Evolutionary conservation across 202 grass and related monocot species (phyloP), one percentile per base, ranked within the genome.

Genomic region (Cymbopogon flexuosus): DNA sequence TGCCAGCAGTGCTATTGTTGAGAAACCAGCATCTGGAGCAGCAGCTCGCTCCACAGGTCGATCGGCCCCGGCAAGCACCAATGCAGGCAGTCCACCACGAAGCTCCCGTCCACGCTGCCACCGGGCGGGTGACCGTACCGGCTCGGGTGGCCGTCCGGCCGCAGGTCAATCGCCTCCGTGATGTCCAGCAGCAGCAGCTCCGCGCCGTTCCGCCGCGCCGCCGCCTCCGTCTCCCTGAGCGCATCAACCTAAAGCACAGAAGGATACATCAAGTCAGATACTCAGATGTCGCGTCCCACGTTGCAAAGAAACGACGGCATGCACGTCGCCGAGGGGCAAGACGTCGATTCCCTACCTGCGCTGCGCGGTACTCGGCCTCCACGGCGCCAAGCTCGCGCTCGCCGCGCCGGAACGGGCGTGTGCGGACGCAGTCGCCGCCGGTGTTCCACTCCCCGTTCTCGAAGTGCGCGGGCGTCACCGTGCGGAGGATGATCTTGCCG

Each of bases 41-140:
- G 51, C 43, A 93, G 78, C 84, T 93, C 88, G 72, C 85, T 93
- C 80, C 92, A 98, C 59, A 89, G 43, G 37, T 95, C 95, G 2
- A 95, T 68, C 5, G 95, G 88, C 4, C 95, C 95, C 0, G 92
- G 95, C 86, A 98, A 75, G 90, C 95, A 98, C 95, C 95, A 98
- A 68, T 98, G 95, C 19, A 98, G 72, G 80, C 94, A 92, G n/a
- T 95, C 92, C 68, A 91, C 54, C 6, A 76, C 72, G 67, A 87
- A 83, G 21, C 41, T 87, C 36, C 87, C 89, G 6, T 79, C 78
- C 27, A 89, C 87, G 58, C 61, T 88, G 15, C 77, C 47, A 22
- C 76, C 87, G 36, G 72, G 78, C 78, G 11, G 82, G 72, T 89
- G 89, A 5, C 89, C 86, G 68, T 89, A 91, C 61, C 81, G 56